Conservation (phyloP, 1,284 basidiomycete species). For the Rhodotorula sp. region DNA sequence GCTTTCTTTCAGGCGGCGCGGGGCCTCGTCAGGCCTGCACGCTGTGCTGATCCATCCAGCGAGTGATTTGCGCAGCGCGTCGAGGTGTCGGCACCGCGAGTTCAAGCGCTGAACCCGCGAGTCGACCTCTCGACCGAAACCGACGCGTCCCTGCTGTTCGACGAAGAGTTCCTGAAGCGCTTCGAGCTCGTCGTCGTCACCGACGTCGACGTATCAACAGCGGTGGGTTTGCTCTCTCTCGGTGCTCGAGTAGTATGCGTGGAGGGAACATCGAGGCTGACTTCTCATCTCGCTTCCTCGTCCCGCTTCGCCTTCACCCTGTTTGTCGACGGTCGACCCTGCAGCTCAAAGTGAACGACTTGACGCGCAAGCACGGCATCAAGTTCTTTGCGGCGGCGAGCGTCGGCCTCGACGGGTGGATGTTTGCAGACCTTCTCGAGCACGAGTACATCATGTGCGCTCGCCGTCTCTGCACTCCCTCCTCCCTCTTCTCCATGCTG, state of each 20-base stretch:
- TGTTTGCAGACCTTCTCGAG: constrained; percentile 85
- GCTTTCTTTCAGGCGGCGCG: too few relatives aligned
- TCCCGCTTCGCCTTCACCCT: too few relatives aligned
- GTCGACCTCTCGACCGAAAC: constrained; percentile 74
- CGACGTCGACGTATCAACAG: constrained; percentile 51
- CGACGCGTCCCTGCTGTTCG: constrained; percentile 45
- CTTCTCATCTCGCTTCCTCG: background rate
- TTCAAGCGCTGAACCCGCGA: constrained; percentile 87
- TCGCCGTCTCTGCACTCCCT: background rate
- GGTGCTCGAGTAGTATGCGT: too few relatives aligned
- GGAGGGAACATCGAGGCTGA: background rate
- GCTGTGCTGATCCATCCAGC: background rate
- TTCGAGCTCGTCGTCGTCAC: constrained; percentile 52
- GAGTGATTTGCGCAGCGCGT: constrained; percentile 63
- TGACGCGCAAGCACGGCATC: constrained; percentile 58
- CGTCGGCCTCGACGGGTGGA: constrained; percentile 89
- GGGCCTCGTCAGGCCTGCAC: too few relatives aligned
- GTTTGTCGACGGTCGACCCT: too few relatives aligned
- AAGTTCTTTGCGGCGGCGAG: constrained; percentile 86
- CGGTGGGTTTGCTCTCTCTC: constrained; percentile 61
- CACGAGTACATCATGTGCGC: constrained; percentile 83
- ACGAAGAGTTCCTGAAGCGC: constrained; percentile 53
- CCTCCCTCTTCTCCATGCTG: background rate
- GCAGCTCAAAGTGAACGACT: constrained; percentile 12
- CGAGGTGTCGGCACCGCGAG: constrained; percentile 75